Percentiles rank a stretch among this genome's conserved stretches.
Evolutionary conservation across 2,329 filamentous ascomycete species (phyloP).

Genomic region (Ophiostoma montium): DNA sequence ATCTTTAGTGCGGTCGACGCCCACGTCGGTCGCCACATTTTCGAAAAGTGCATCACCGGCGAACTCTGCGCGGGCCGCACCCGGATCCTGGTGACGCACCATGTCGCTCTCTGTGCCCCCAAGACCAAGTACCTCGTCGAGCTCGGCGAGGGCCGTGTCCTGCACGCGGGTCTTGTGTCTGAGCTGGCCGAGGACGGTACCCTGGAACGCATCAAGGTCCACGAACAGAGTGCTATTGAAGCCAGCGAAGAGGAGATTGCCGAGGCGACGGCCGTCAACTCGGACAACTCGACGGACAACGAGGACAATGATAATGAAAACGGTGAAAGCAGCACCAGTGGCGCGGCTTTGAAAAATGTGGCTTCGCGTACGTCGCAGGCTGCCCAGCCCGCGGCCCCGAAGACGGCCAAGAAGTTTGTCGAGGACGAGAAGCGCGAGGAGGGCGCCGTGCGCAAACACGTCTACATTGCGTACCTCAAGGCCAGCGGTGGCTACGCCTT

Average conservation of each 20-base stretch:
- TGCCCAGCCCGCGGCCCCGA: constrained; percentile 19
- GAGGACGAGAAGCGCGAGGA: constrained; percentile 61
- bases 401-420: constrained; percentile 54
- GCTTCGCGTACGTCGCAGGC: constrained; percentile 6
- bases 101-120: constrained; percentile 56
- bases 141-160: constrained; percentile 52
- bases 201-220: constrained; percentile 41
- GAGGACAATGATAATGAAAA: constrained; percentile 27
- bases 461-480: constrained; percentile 55
- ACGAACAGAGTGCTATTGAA: constrained; percentile 34
- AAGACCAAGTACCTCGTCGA: constrained; percentile 62
- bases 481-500: constrained; percentile 49
- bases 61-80: constrained; percentile 56
- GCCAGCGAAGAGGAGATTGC: constrained; percentile 31
- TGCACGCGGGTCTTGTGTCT: constrained; percentile 48
- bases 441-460: constrained; percentile 50
- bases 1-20: constrained; percentile 75
- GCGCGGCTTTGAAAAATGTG: constrained; percentile 8
- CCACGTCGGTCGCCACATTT: constrained; percentile 66
- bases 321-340: constrained; percentile 28
- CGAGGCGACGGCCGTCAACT: constrained; percentile 36
- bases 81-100: constrained; percentile 67
- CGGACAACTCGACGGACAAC: constrained; percentile 21
- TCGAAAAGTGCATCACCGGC: constrained; percentile 60
- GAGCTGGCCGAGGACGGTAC: constrained; percentile 47